Base-by-base conservation (phyloP, 192 early-diverging fungal genomes). In the Jimgerdemannia flammicorona region DNA sequence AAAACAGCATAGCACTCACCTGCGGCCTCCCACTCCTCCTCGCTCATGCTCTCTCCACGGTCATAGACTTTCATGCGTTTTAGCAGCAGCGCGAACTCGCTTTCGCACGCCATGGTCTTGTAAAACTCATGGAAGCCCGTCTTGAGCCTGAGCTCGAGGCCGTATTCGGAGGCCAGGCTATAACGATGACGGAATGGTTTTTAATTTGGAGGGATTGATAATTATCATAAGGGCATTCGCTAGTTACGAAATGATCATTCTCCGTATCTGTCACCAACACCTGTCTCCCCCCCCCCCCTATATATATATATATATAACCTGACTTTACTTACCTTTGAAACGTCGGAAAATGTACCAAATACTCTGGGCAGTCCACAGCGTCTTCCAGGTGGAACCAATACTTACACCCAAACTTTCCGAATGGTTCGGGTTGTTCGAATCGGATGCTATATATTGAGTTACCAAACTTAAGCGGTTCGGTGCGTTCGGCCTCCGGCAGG, bases 301-400 rank as follows among this genome's bases (percentile, higher is more conserved):
- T 14, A 67, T 44, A 6, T 40, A 11, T 65, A 20, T 20, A 40
- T 19, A 44, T 8, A 17, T 2, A 17, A 40, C 3, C 49, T 11
- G 3, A 43, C 3, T 70, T 40, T 7, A 80, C 77, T 64, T 87
- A 94, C 91, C 80, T 80, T 71, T 90, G 82, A 67, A 99, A 90
- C 0, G 91, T 91, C 4, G 91, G 90, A 79, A 96, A 93, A 66
- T 96, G 93, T 0, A 98, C 90, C 63, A 98, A 83, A 80, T 95
- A 98, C 81, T 98, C 97, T 3, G 96, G 95, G 84, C 97, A 98
- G 75, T 98, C 94, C 4, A 99, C 95, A 0, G 98, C 98, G 81
- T 99, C 97, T 43, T 90, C 91, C 17, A 98, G 87, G 71, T 95
- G 89, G 81, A 99, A 99, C 84, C 86, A 86, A 77, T 98, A 98